Base-by-base conservation (phyloP, 306 rosid genomes). In the Begonia fuchsioides region DNA sequence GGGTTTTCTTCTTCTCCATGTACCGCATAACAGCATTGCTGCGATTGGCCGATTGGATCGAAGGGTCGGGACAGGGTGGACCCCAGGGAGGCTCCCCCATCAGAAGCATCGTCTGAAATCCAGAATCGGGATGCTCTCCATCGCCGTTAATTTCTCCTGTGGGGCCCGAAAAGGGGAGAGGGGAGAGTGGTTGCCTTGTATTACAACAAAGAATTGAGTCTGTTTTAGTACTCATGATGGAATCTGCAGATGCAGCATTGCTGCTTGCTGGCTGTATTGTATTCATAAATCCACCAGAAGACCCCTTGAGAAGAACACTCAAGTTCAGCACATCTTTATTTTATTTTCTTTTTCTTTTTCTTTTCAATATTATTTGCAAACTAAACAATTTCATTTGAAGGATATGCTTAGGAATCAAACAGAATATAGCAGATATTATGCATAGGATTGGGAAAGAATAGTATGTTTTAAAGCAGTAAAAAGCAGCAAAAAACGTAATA, bases 61-160 rank as follows among this genome's bases (percentile, higher is more conserved):
- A 77, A 63, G 43, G 65, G 61, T 79, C 97, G 14, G 81, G 63
- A 55, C 77, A 69, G 53, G 96, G 87, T 68, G 83, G 58, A 69
- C 78, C 75, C 98, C 93, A 86, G 6, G 96, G 96, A 62, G 93
- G 94, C 70, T 92, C 98, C 49, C 93, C 98, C 78, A 68, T 68
- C 62, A 75, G 81, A 64, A 71, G 70, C 83, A 77, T 77, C 50
- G 94, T 63, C 50, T 96, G 77, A 55, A 81, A 87, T 51, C 79
- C 87, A 59, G 94, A 92, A 62, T 82, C 96, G 66, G 79, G 98
- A 79, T 72, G 68, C 57, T 85, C 93, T 45, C 69, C 85, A 60
- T 65, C 76, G 63, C 73, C 64, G 8, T 26, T 68, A 53, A 76
- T 71, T 56, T 79, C 92, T 53, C 84, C 92, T 0, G 71, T 63